These are phyloP conservation scores for Typha latifolia DNA, from an alignment of 176 grass and related monocot species.

Conservation along the genomic window DNA sequence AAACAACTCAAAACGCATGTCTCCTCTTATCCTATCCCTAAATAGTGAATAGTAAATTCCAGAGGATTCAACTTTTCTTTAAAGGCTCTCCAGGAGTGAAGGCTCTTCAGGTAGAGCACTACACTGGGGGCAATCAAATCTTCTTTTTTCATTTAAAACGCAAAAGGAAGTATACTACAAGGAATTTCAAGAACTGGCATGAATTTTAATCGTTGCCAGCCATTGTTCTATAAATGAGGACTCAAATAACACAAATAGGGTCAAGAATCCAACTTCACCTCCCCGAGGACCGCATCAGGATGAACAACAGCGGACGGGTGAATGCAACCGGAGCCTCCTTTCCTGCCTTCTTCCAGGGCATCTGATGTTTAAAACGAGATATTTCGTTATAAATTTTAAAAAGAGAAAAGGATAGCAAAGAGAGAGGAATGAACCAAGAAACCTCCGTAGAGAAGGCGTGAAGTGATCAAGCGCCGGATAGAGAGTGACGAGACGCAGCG, in stretches of 20 bases:
- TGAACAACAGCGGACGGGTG: slow-evolving; percentile 50
- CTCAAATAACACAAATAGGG: neutral
- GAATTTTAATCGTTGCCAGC: neutral
- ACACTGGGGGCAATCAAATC: too few species aligned
- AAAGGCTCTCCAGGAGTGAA: too few species aligned
- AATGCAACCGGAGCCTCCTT: slow-evolving; percentile 11
- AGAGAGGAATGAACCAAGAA: neutral
- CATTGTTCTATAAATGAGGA: neutral
- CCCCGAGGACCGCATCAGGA: slow-evolving; percentile 54
- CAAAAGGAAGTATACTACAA: neutral
- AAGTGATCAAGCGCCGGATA: slow-evolving; percentile 6
- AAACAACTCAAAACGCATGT: neutral
- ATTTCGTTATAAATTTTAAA: neutral
- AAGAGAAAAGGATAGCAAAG: neutral
- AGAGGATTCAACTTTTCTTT: too few species aligned
- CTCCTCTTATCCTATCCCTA: neutral
- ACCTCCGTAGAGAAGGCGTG: slow-evolving; percentile 40
- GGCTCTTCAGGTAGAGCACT: too few species aligned
- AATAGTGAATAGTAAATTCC: too few species aligned
- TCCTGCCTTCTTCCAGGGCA: slow-evolving; percentile 13
- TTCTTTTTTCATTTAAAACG: too few species aligned
- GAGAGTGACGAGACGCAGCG: neutral
- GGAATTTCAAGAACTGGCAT: neutral
- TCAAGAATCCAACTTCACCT: slow-evolving; percentile 29
- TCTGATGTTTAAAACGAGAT: slow-evolving; percentile 1